A percentile compares a stretch with the other conserved stretches of the same genome.
Evolutionary conservation across 331 rosid species (phyloP).

Genomic region (Stylosanthes scabra): DNA sequence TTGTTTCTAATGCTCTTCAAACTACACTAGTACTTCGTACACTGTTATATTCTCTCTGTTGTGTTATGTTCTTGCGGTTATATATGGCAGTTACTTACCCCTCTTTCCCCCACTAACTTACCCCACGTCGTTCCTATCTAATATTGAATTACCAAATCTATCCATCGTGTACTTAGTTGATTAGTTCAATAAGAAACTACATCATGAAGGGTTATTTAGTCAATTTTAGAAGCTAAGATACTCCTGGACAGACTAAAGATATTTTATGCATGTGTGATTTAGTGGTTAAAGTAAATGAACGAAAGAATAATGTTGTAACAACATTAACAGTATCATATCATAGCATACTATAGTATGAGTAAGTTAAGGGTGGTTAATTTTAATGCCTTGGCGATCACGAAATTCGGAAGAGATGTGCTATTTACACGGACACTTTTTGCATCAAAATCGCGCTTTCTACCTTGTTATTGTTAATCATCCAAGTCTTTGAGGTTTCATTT

Average conservation of each 20-base stretch:
- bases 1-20: slow-evolving; percentile 11
- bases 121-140: slow-evolving; percentile 35
- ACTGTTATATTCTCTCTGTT: slow-evolving; percentile 23
- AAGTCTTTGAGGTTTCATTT: too few relatives aligned
- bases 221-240: background rate
- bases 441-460: background rate
- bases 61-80: slow-evolving; percentile 24
- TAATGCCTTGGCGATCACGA: background rate
- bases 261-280: background rate
- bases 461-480: too few relatives aligned
- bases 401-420: background rate
- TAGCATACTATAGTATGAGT: too few relatives aligned
- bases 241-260: background rate
- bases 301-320: too few relatives aligned
- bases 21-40: background rate
- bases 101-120: slow-evolving; percentile 35
- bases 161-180: background rate
- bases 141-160: background rate
- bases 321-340: too few relatives aligned
- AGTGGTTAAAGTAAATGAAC: background rate
- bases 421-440: background rate
- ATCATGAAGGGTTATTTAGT: background rate
- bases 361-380: too few relatives aligned
- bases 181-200: background rate
- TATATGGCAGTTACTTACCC: slow-evolving; percentile 34